phyloP scores from a whole-genome alignment of 768 basidiomycete genomes.

The Leccinum disarticulatum region DNA sequence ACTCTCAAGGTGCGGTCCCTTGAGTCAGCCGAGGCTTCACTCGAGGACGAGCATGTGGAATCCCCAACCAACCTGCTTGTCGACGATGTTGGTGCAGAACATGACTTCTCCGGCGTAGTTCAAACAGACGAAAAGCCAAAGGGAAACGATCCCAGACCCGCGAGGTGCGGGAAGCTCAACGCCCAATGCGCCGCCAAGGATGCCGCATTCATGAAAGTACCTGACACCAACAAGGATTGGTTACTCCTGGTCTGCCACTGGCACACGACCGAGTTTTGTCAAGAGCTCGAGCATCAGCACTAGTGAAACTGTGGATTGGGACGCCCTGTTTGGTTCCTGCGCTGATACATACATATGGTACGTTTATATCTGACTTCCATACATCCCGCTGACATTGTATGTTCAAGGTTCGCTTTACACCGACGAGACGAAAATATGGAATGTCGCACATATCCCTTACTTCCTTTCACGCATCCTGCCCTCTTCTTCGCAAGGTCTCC shows the following conservation, averaged over 20 bases:
- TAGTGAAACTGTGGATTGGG: slow-evolving; percentile 92
- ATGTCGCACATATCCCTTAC: slow-evolving; percentile 89
- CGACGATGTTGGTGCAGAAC: neutral
- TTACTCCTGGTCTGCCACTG: slow-evolving; percentile 61
- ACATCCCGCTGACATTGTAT: neutral
- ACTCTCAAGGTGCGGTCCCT: slow-evolving; percentile 39
- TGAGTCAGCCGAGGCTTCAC: slow-evolving; percentile 40
- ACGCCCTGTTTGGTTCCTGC: slow-evolving; percentile 92
- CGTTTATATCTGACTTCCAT: slow-evolving; percentile 23
- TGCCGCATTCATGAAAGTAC: slow-evolving; percentile 60
- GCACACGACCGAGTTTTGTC: slow-evolving; percentile 86
- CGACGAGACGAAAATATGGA: slow-evolving; percentile 82
- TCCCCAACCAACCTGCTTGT: neutral
- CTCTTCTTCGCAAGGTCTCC: slow-evolving; percentile 64
- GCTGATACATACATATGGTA: slow-evolving; percentile 95
- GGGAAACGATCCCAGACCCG: slow-evolving; percentile 42
- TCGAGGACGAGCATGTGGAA: slow-evolving; percentile 47
- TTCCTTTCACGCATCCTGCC: slow-evolving; percentile 80
- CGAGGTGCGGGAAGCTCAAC: slow-evolving; percentile 45
- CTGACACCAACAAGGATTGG: slow-evolving; percentile 76
- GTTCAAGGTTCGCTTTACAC: slow-evolving; percentile 62
- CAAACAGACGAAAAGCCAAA: slow-evolving; percentile 35
- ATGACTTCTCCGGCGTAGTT: slow-evolving; percentile 12
- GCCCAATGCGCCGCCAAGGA: slow-evolving; percentile 45
- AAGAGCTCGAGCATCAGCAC: slow-evolving; percentile 83